Percentiles rank a stretch among this genome's conserved stretches.
Evolutionary conservation across 371 early-diverging fungal genomes (phyloP).

Genomic region (Nematocida sp.): DNA sequence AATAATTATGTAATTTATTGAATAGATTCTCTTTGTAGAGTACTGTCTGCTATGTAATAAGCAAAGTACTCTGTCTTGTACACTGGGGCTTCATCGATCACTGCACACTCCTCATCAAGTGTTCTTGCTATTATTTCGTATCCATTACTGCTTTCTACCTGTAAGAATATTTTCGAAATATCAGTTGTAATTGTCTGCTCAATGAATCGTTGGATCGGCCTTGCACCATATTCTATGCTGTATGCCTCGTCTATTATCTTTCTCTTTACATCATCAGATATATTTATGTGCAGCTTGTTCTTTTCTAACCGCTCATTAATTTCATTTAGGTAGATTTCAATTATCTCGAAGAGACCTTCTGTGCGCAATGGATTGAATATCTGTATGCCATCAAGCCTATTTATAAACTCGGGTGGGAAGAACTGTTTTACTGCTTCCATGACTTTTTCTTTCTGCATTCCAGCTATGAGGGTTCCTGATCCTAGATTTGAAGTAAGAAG

Average conservation of each 20-base stretch:
- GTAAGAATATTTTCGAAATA: conserved; percentile 72
- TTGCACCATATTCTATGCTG: conserved; percentile 77
- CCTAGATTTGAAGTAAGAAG: conserved; percentile 81
- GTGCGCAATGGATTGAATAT: conserved; percentile 75
- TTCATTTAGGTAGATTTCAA: conserved; percentile 73
- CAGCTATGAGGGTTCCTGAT: conserved; percentile 69
- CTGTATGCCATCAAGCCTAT: conserved; percentile 79
- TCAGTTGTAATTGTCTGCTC: conserved; percentile 75
- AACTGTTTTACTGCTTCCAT: conserved; percentile 74
- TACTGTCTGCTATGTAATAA: neutral
- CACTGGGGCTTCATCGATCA: neutral
- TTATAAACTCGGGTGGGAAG: conserved; percentile 80
- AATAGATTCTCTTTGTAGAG: too few species aligned
- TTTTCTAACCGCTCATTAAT: conserved; percentile 74
- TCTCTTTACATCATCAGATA: conserved; percentile 72
- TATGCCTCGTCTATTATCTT: conserved; percentile 73
- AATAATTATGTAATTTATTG: too few species aligned
- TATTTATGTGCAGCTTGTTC: conserved; percentile 72
- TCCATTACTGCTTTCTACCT: neutral
- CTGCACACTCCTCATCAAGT: neutral
- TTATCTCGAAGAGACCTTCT: conserved; percentile 72
- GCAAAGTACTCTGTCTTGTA: neutral
- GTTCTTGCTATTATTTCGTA: neutral
- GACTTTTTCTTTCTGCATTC: conserved; percentile 70
- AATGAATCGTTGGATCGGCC: conserved; percentile 76